Percentiles rank a stretch among this genome's conserved stretches.
Conservation (phyloP, 2,329 filamentous ascomycete species). For the Fusarium siculi region DNA sequence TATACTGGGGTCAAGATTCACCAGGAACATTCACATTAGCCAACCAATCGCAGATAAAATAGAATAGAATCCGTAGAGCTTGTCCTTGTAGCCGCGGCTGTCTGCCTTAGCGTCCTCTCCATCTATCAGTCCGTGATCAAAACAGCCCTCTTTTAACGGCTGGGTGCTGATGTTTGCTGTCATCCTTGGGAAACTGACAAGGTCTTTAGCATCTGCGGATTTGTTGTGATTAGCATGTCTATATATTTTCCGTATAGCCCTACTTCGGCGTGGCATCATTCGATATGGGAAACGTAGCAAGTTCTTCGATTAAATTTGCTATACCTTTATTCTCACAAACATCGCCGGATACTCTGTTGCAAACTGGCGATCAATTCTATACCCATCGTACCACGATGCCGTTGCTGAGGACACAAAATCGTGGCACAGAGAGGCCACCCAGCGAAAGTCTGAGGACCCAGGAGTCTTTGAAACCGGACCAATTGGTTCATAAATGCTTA, state of each 20-base stretch:
- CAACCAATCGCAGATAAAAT: background rate
- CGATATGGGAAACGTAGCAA: background rate
- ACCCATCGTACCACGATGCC: background rate
- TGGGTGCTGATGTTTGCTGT: background rate
- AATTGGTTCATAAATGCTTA: background rate
- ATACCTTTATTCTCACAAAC: background rate
- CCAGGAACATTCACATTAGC: rapidly evolving
- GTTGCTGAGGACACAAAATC: background rate
- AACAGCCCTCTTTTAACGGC: background rate
- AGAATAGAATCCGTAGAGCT: background rate
- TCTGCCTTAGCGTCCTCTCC: background rate
- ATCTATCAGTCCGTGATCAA: too few species aligned
- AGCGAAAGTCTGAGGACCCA: background rate
- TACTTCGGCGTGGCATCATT: background rate
- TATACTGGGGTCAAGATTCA: background rate
- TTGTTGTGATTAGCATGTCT: background rate
- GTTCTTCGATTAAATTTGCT: background rate
- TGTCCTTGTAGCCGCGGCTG: background rate
- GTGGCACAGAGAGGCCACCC: background rate
- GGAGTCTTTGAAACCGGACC: background rate
- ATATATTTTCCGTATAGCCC: background rate
- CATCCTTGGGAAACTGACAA: background rate
- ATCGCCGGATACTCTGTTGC: background rate
- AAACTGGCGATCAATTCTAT: background rate
- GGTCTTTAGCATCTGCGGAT: too few species aligned